phyloP scores from a whole-genome alignment of 2,329 filamentous ascomycete genomes.

The Cladophialophora immunda region DNA sequence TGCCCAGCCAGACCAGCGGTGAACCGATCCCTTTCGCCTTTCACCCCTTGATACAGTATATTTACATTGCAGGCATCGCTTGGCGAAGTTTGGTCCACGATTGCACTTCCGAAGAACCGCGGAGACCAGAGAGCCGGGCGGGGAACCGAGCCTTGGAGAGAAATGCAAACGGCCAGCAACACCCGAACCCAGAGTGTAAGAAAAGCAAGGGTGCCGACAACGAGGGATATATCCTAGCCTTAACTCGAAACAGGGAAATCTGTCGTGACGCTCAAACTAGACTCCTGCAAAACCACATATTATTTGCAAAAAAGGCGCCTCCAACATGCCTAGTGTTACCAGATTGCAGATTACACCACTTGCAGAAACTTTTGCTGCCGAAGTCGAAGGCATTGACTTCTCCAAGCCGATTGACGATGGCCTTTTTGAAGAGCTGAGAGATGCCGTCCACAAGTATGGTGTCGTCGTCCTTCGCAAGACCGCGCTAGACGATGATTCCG shows the following conservation, averaged over 20 bases:
- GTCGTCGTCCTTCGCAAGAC: conserved; percentile 7
- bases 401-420: conserved; percentile 5
- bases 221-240: background rate
- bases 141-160: background rate
- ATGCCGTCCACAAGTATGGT: conserved; percentile 1
- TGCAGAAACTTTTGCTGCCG: background rate
- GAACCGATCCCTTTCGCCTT: background rate
- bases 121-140: background rate
- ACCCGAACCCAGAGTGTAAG: background rate
- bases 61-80: background rate
- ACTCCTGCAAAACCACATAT: background rate
- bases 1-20: background rate
- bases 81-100: background rate
- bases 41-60: background rate
- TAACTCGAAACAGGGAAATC: background rate
- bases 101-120: background rate
- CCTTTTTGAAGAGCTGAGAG: background rate
- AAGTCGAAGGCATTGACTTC: conserved; percentile 19
- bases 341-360: conserved; percentile 17
- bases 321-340: conserved; percentile 14
- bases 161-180: background rate
- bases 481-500: conserved; percentile 1
- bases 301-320: background rate
- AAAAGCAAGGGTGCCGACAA: background rate
- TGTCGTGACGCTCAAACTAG: background rate